These are phyloP conservation scores for Cenococcum geophilum DNA, from an alignment of 495 filamentous ascomycete species.

Conservation along the genomic window DNA sequence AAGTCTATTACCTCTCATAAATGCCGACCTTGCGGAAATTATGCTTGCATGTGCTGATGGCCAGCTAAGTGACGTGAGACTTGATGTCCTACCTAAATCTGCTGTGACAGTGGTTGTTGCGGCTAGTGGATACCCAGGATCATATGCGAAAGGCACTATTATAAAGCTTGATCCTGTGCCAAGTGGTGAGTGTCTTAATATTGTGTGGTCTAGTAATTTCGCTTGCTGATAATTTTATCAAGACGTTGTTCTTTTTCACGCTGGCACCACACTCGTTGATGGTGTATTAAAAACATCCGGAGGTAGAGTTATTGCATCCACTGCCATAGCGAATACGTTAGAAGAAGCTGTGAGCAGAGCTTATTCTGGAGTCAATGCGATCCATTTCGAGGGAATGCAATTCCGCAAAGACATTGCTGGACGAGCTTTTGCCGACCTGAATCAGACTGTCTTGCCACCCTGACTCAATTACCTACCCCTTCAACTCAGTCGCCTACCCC, in stretches of 20 bases:
- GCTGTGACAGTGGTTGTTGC: constrained; percentile 91
- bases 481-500: too few relatives aligned
- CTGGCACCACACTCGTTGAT: constrained; percentile 66
- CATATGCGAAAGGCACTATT: constrained; percentile 72
- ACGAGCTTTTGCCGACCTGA: too few relatives aligned
- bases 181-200: constrained; percentile 34
- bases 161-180: constrained; percentile 55
- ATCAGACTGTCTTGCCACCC: too few relatives aligned
- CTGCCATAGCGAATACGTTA: constrained; percentile 66
- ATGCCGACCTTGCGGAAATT: constrained; percentile 84
- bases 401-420: constrained; percentile 84
- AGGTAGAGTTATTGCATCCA: constrained; percentile 86
- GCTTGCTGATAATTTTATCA: background rate
- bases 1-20: constrained; percentile 78
- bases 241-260: constrained; percentile 79
- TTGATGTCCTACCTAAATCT: constrained; percentile 62
- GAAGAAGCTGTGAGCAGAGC: constrained; percentile 77
- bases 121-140: constrained; percentile 88
- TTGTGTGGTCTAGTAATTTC: background rate
- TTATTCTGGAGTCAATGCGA: constrained; percentile 69
- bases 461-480: too few relatives aligned
- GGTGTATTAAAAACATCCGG: constrained; percentile 67
- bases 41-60: constrained; percentile 79
- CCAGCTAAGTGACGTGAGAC: constrained; percentile 61
- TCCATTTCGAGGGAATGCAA: constrained; percentile 86